Conservation (phyloP, 495 filamentous ascomycete genomes). For the Aspergillus affinis region DNA sequence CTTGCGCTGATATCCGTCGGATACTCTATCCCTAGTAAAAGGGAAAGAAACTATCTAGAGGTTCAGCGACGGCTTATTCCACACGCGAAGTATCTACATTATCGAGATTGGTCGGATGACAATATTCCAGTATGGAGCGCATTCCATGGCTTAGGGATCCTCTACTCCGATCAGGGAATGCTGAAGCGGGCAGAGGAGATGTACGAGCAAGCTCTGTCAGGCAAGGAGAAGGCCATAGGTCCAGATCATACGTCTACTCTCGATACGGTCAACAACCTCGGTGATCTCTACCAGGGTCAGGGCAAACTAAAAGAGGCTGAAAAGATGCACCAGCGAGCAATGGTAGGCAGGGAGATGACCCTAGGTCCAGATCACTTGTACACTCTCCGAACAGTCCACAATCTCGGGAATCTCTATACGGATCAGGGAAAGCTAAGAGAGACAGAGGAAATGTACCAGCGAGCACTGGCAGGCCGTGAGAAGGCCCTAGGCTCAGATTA, state of each 20-base stretch:
- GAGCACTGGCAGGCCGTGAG: conserved; percentile 33
- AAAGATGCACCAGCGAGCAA: conserved; percentile 31
- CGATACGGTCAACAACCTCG: conserved; percentile 37
- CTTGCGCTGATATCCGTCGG: conserved; percentile 29
- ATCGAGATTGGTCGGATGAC: not conserved
- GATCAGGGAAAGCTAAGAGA: conserved; percentile 29
- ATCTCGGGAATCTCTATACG: conserved; percentile 25
- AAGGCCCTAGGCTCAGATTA: conserved; percentile 33
- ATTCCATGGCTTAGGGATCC: conserved; percentile 20
- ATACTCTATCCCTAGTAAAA: conserved; percentile 21
- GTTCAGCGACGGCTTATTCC: conserved; percentile 37
- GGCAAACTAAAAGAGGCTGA: conserved; percentile 37
- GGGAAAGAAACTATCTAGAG: conserved; percentile 3
- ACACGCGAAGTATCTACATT: conserved; percentile 31
- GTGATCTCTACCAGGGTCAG: conserved; percentile 25
- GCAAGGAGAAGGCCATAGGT: conserved; percentile 30
- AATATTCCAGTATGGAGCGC: conserved; percentile 15
- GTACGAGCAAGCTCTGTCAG: conserved; percentile 36
- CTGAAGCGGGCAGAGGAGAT: conserved; percentile 33
- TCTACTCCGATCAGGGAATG: conserved; percentile 29
- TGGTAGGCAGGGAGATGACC: conserved; percentile 33
- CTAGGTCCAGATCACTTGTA: conserved; percentile 22
- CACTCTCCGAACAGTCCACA: not conserved
- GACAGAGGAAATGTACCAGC: conserved; percentile 34
- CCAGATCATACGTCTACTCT: conserved; percentile 35